These are phyloP conservation scores for Wallacemonas sp. DNA, from an alignment of 208 protist species.

Conservation along the genomic window DNA sequence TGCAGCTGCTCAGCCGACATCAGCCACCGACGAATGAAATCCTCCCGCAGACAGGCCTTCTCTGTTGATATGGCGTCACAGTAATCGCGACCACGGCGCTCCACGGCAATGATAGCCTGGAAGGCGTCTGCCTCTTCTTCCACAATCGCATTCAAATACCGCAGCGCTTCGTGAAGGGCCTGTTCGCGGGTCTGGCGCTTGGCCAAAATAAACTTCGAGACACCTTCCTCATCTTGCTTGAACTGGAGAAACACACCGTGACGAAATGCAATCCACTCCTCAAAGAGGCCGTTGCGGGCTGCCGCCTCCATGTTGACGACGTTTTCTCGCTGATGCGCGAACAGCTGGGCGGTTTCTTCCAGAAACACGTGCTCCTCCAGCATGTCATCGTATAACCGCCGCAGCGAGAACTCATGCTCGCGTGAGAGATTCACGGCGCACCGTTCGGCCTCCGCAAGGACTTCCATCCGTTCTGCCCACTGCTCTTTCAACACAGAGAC, in stretches of 20 bases:
- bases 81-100: conserved; percentile 41
- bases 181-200: conserved; percentile 16
- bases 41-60: conserved; percentile 21
- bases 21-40: conserved; percentile 18
- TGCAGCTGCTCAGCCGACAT: conserved; percentile 7
- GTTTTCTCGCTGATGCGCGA: conserved; percentile 17
- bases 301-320: conserved; percentile 22
- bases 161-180: conserved; percentile 30
- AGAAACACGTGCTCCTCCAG: conserved; percentile 19
- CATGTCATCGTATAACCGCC: conserved; percentile 21
- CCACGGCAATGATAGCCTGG: conserved; percentile 20
- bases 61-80: conserved; percentile 38
- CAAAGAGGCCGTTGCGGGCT: conserved; percentile 16
- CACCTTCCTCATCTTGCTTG: conserved; percentile 23
- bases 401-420: conserved; percentile 21
- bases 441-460: conserved; percentile 21
- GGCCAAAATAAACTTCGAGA: conserved; percentile 10
- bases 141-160: conserved; percentile 30
- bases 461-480: conserved; percentile 14
- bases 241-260: conserved; percentile 33
- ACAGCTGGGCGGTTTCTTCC: conserved; percentile 27
- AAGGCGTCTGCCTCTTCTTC: conserved; percentile 40
- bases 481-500: conserved; percentile 1
- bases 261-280: conserved; percentile 26
- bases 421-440: conserved; percentile 15